Percentiles rank a stretch among this genome's conserved stretches.
Conservation (phyloP, 177 flowering plant species). For the Vitis hybrid region DNA sequence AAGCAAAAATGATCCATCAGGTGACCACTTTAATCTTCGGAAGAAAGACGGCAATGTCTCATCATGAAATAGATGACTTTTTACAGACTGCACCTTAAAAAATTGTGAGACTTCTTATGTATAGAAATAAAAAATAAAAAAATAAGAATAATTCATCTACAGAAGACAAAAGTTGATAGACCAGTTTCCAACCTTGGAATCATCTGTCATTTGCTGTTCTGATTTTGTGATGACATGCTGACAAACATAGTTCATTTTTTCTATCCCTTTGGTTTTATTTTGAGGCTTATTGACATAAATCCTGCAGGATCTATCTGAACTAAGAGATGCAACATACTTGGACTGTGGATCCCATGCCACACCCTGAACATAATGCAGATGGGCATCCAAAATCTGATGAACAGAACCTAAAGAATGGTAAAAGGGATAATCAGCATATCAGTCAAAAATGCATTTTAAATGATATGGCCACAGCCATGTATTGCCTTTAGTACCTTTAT, state of each 20-base stretch:
- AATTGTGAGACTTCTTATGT: conserved; percentile 5
- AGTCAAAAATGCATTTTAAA: conserved; percentile 1
- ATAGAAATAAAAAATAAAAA: conserved; percentile 7
- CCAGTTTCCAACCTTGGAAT: conserved; percentile 59
- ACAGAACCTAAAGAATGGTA: conserved; percentile 67
- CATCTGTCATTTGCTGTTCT: conserved; percentile 55
- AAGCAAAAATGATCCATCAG: conserved; percentile 94
- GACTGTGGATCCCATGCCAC: conserved; percentile 96
- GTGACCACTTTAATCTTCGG: conserved; percentile 96
- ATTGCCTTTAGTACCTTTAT: conserved; percentile 57
- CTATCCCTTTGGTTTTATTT: conserved; percentile 58
- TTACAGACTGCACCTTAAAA: conserved; percentile 41
- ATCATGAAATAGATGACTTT: conserved; percentile 85
- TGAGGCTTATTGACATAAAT: conserved; percentile 75
- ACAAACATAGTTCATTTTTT: conserved; percentile 68
- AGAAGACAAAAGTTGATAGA: neutral
- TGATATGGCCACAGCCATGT: conserved; percentile 12
- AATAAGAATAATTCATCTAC: neutral
- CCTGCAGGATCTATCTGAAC: conserved; percentile 93
- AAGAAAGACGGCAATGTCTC: conserved; percentile 98
- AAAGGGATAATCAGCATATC: neutral
- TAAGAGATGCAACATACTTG: conserved; percentile 84
- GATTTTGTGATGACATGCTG: conserved; percentile 75
- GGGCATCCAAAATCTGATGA: conserved; percentile 88
- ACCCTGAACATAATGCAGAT: conserved; percentile 97